These are phyloP conservation scores for Blumeriella jaapii DNA, from an alignment of 2,329 filamentous ascomycete genomes.

Conservation along the genomic window DNA sequence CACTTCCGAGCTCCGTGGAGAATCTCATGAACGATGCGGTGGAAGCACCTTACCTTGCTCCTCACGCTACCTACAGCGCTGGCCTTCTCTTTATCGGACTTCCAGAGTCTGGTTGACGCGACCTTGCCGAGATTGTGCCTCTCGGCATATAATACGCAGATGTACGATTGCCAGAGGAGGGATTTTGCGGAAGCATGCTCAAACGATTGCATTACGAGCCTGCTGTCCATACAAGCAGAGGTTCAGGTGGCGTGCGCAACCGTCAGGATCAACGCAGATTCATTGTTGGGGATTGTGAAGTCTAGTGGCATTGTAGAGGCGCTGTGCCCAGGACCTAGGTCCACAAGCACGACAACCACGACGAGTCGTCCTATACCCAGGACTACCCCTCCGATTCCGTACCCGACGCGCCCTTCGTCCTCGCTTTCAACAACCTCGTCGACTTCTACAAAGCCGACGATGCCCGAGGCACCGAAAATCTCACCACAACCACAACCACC, in stretches of 20 bases:
- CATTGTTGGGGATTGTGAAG: conserved; percentile 24
- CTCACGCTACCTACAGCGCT: conserved; percentile 14
- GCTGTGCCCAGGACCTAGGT: conserved; percentile 18
- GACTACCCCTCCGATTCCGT: no score
- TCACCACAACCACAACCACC: conserved; percentile 1
- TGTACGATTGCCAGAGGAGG: conserved; percentile 17
- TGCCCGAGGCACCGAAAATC: not conserved
- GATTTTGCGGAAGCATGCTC: conserved; percentile 25
- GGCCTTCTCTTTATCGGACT: conserved; percentile 25
- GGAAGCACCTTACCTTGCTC: conserved; percentile 11
- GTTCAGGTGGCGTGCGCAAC: conserved; percentile 17
- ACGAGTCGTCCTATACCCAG: no score
- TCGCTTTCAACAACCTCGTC: no score
- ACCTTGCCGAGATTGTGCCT: conserved; percentile 19
- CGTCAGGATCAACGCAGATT: conserved; percentile 15
- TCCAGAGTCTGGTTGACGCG: conserved; percentile 21
- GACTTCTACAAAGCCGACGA: no score
- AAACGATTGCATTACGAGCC: conserved; percentile 14
- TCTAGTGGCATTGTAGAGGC: conserved; percentile 22
- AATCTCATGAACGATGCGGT: conserved; percentile 15
- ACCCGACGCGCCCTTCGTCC: no score
- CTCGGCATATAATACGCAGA: conserved; percentile 21
- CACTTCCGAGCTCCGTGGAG: conserved; percentile 7
- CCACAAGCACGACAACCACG: conserved; percentile 4
- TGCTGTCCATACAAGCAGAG: conserved; percentile 12